phyloP scores from a whole-genome alignment of 2,329 filamentous ascomycete species.

The Sarocladium oryzae region DNA sequence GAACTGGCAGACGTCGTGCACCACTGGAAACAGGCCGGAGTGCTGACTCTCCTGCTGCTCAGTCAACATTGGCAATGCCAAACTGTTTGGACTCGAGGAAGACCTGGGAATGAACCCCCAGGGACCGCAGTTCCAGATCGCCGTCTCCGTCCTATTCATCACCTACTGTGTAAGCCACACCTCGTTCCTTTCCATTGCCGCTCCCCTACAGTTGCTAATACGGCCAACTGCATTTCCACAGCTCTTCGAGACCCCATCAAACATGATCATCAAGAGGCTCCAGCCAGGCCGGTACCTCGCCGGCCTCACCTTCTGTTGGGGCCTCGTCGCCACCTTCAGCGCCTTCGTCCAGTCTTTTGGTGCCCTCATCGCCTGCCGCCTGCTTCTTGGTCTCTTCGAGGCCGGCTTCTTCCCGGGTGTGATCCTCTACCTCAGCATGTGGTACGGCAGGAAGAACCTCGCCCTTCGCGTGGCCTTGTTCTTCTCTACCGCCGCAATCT shows the following conservation, averaged over 20 bases:
- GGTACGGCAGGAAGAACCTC: constrained; percentile 46
- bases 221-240: constrained; percentile 22
- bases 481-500: constrained; percentile 53
- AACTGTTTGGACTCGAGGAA: constrained; percentile 44
- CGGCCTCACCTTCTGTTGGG: constrained; percentile 24
- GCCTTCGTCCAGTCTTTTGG: constrained; percentile 23
- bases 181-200: neutral
- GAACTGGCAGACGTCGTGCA: too few relatives aligned
- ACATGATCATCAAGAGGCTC: constrained; percentile 48
- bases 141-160: constrained; percentile 45
- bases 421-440: constrained; percentile 44
- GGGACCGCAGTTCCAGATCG: constrained; percentile 22
- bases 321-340: constrained; percentile 26
- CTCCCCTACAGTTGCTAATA: neutral
- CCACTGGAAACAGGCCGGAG: too few relatives aligned
- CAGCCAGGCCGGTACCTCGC: constrained; percentile 21
- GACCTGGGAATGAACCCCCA: constrained; percentile 19
- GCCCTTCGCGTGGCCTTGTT: constrained; percentile 52
- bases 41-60: neutral
- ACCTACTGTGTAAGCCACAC: constrained; percentile 31
- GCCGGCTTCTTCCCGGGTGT: constrained; percentile 46
- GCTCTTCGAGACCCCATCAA: constrained; percentile 47
- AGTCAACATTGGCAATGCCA: constrained; percentile 47
- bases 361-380: constrained; percentile 25
- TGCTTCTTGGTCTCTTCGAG: constrained; percentile 30